Conservation (phyloP, 2,329 filamentous ascomycete species). For the Cytospora schulzeri region DNA sequence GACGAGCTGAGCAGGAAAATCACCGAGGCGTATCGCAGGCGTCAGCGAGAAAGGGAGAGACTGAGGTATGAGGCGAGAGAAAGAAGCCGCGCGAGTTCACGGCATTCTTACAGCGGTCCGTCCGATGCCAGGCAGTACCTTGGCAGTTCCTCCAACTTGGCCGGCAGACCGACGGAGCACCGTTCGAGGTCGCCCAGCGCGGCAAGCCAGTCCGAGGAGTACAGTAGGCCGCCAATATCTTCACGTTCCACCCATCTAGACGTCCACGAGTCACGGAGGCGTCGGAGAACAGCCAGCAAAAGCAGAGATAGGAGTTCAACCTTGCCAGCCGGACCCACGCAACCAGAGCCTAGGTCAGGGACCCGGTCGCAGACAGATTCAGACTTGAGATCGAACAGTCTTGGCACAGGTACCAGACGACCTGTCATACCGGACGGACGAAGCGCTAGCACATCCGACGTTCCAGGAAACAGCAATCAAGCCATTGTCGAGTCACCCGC, state of each 20-base stretch:
- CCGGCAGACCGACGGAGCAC: conserved; percentile 43
- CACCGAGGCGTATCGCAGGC: conserved; percentile 80
- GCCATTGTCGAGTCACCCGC: conserved; percentile 32
- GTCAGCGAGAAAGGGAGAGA: conserved; percentile 67
- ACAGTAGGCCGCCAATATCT: conserved; percentile 53
- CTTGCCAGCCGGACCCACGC: conserved; percentile 46
- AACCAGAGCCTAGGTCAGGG: conserved; percentile 51
- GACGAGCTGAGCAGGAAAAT: conserved; percentile 90
- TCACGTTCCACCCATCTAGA: conserved; percentile 51
- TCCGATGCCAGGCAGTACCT: conserved; percentile 34
- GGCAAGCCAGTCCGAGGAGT: conserved; percentile 48
- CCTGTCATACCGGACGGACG: conserved; percentile 46
- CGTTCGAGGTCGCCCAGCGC: conserved; percentile 50
- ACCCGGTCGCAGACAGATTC: conserved; percentile 69
- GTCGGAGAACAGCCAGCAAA: conserved; percentile 56
- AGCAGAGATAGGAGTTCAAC: conserved; percentile 54
- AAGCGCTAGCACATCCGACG: conserved; percentile 36
- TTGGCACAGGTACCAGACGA: conserved; percentile 42
- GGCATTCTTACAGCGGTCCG: conserved; percentile 37
- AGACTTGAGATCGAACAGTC: conserved; percentile 44
- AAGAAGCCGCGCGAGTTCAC: conserved; percentile 47
- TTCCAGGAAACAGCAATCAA: conserved; percentile 22
- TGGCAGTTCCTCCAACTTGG: conserved; percentile 33
- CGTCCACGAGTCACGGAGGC: conserved; percentile 47
- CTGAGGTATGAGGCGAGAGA: conserved; percentile 51